Base-by-base conservation (phyloP, 257 asterid genomes). In the Cordia subcordata region DNA sequence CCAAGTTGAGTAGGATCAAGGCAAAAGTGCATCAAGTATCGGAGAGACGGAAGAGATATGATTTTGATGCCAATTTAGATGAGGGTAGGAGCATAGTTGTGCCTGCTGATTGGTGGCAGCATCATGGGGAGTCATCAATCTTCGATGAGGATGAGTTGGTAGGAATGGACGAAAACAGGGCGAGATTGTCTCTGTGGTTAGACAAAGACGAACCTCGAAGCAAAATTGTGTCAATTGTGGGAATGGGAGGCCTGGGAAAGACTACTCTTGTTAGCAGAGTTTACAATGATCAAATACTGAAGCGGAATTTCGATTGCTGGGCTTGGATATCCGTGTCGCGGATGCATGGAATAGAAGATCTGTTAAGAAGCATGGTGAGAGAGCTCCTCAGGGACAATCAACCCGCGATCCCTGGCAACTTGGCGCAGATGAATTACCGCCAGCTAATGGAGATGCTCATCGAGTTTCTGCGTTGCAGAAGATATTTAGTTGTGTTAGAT, bases 401-500 rank as follows among this genome's bases (percentile, higher is more conserved):
- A 60, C 58, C 60, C 39, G n/a, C 45, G 45, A 40, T 68, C 8
- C 72, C 75, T 1, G 46, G 44, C 23, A 49, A 73, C 32, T 57
- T 68, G 32, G 60, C 17, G 4, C n/a, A 52, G 11, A 73, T 68
- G 79, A 63, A 64, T 23, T 73, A 73, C 32, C 63, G 71, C 15
- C 72, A 68, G 69, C 58, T 73, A 16, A 62, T 73, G 59, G 75
- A 72, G 68, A 39, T 61, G 58, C 68, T 73, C 14, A 54, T 68
- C 13, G 64, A 63, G 13, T 55, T 44, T 46, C 55, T 73, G 71
- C 61, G 53, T 22, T 40, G 27, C 8, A 68, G 55, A 55, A 67
- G 79, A 66, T 85, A 69, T 18, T 15, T 82, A 2, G 68, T 80
- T 32, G 87, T 75, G 45, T 69, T 81, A 32, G 86, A 81, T 61